Evolutionary conservation across 2,329 filamentous ascomycete genomes (phyloP).

Genomic region (Beauveria pseudobassiana): DNA sequence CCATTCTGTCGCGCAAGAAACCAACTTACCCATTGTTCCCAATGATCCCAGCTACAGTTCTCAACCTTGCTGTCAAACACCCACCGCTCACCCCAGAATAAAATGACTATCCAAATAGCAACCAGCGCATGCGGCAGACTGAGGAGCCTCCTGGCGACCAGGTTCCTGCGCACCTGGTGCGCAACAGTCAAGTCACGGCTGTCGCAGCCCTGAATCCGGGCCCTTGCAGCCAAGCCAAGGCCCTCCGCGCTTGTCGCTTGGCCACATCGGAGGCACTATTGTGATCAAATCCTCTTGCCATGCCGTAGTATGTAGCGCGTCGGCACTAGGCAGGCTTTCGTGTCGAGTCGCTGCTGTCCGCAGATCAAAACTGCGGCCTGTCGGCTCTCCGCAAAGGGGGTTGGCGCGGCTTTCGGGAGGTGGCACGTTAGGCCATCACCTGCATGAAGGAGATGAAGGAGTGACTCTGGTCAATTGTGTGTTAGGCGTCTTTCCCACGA

Average conservation of each 20-base stretch:
- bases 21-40: slow-evolving; percentile 81
- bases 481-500: not conserved
- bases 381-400: slow-evolving; percentile 6
- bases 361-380: not conserved
- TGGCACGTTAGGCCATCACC: slow-evolving; percentile 6
- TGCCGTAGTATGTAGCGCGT: not conserved
- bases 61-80: slow-evolving; percentile 64
- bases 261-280: slow-evolving; percentile 18
- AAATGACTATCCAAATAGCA: slow-evolving; percentile 63
- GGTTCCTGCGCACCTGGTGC: slow-evolving; percentile 30
- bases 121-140: slow-evolving; percentile 63
- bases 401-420: not conserved
- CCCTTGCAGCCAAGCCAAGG: slow-evolving; percentile 36
- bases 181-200: slow-evolving; percentile 21
- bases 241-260: slow-evolving; percentile 21
- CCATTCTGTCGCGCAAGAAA: not conserved
- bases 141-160: slow-evolving; percentile 44
- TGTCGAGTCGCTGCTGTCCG: not conserved
- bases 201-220: slow-evolving; percentile 31
- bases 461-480: not conserved
- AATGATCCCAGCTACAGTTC: slow-evolving; percentile 72
- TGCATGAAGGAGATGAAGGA: not conserved
- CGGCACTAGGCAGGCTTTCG: not conserved
- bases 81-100: slow-evolving; percentile 82
- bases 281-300: slow-evolving; percentile 13